These are phyloP conservation scores for Hypoxylon sp. DNA, from an alignment of 2,329 filamentous ascomycete species.

Conservation along the genomic window DNA sequence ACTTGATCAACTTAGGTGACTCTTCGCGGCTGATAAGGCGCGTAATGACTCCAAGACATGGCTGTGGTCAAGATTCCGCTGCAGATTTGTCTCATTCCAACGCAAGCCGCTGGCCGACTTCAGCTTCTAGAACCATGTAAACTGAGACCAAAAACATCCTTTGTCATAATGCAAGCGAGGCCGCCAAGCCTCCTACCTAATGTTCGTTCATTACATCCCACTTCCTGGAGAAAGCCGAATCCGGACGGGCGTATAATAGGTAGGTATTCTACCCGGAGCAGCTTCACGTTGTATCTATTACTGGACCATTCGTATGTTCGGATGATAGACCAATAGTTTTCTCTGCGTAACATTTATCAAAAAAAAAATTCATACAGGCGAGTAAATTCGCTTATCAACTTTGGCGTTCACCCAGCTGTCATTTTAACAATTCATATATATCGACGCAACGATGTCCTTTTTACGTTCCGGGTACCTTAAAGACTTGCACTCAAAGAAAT, in stretches of 20 bases:
- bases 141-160: conserved; percentile 19
- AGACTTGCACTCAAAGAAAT: conserved; percentile 14
- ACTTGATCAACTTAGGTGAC: not conserved
- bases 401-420: not conserved
- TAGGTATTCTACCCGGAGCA: not conserved
- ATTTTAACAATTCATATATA: conserved; percentile 5
- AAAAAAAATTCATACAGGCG: not conserved
- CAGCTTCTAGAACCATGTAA: conserved; percentile 19
- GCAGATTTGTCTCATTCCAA: conserved; percentile 28
- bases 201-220: not conserved
- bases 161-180: conserved; percentile 21
- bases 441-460: conserved; percentile 2
- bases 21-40: not conserved
- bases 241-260: conserved; percentile 26
- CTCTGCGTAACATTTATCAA: not conserved
- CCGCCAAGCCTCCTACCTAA: conserved; percentile 3
- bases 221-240: conserved; percentile 33
- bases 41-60: not conserved
- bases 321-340: not conserved
- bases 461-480: not conserved
- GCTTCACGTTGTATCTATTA: conserved; percentile 1
- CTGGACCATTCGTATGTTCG: not conserved
- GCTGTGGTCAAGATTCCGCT: conserved; percentile 15
- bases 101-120: not conserved
- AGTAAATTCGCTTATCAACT: not conserved